Percentiles rank a stretch among this genome's conserved stretches.
Conservation (phyloP, 192 early-diverging fungal genomes). For the Blastocladiella britannica region DNA sequence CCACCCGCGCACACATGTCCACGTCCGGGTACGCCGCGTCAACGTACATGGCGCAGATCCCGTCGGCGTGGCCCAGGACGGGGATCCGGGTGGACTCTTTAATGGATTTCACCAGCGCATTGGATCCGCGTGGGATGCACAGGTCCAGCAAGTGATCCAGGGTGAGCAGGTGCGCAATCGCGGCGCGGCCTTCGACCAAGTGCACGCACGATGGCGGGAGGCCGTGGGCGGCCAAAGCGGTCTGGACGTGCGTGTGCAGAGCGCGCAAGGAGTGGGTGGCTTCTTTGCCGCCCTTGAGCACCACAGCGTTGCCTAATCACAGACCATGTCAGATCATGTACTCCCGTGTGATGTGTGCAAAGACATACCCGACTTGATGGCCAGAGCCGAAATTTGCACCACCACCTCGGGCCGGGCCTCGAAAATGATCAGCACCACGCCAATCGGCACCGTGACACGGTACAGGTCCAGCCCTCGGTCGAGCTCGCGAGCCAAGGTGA, state of each 20-base stretch:
- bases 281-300: conserved; percentile 93
- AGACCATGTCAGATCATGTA: background rate
- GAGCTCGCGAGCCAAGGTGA: conserved; percentile 52
- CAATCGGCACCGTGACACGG: conserved; percentile 78
- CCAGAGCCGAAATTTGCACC: conserved; percentile 84
- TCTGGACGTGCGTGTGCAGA: conserved; percentile 51
- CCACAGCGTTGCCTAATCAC: conserved; percentile 62
- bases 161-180: conserved; percentile 63
- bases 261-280: conserved; percentile 56
- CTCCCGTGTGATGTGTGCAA: background rate
- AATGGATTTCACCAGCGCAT: conserved; percentile 72
- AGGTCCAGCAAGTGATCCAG: conserved; percentile 86
- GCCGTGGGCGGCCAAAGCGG: conserved; percentile 39
- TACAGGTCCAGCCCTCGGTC: conserved; percentile 74
- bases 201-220: conserved; percentile 58
- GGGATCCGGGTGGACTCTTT: conserved; percentile 91
- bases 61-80: conserved; percentile 98
- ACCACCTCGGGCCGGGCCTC: conserved; percentile 97
- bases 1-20: conserved; percentile 50
- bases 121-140: conserved; percentile 87
- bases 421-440: conserved; percentile 90
- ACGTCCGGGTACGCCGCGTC: conserved; percentile 64
- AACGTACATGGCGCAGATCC: conserved; percentile 78
- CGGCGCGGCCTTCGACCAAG: conserved; percentile 72
- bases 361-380: conserved; percentile 64